phyloP scores from a whole-genome alignment of 345 rosid species.

The Rhizophora mangle region DNA sequence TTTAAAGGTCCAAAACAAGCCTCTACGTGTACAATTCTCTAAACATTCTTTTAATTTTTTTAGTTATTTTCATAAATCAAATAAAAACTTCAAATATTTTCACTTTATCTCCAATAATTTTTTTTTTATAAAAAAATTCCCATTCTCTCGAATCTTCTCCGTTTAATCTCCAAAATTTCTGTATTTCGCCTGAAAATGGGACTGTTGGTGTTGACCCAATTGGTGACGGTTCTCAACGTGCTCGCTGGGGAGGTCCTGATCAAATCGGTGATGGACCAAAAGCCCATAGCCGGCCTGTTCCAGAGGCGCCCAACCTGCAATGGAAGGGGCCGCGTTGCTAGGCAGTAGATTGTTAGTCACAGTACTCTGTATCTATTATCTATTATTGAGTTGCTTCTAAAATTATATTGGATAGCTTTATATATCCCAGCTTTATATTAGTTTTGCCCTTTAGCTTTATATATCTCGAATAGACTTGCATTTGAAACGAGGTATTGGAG shows the following conservation, averaged over 20 bases:
- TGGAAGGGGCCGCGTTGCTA: constrained; percentile 68
- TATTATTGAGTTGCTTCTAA: constrained; percentile 18
- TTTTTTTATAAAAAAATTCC: no score
- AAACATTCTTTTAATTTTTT: constrained; percentile 22
- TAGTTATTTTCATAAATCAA: not conserved
- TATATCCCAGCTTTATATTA: not conserved
- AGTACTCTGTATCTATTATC: constrained; percentile 1
- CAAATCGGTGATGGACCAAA: constrained; percentile 79
- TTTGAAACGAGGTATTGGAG: no score
- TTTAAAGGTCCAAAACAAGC: not conserved
- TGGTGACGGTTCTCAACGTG: constrained; percentile 77
- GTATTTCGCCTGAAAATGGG: constrained; percentile 33
- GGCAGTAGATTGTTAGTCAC: constrained; percentile 1
- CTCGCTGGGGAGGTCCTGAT: constrained; percentile 82
- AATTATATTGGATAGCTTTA: constrained; percentile 2
- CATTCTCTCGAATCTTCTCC: no score
- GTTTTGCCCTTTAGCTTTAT: no score
- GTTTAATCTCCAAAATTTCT: no score
- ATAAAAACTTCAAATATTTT: no score
- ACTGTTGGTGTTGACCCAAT: constrained; percentile 71
- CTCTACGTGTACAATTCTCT: constrained; percentile 47
- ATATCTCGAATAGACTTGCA: no score
- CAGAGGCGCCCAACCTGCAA: constrained; percentile 71
- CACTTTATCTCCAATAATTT: not conserved
- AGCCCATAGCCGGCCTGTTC: constrained; percentile 82